These are phyloP conservation scores for Sporothrix humicola DNA, from an alignment of 2,329 filamentous ascomycete genomes.

Conservation along the genomic window DNA sequence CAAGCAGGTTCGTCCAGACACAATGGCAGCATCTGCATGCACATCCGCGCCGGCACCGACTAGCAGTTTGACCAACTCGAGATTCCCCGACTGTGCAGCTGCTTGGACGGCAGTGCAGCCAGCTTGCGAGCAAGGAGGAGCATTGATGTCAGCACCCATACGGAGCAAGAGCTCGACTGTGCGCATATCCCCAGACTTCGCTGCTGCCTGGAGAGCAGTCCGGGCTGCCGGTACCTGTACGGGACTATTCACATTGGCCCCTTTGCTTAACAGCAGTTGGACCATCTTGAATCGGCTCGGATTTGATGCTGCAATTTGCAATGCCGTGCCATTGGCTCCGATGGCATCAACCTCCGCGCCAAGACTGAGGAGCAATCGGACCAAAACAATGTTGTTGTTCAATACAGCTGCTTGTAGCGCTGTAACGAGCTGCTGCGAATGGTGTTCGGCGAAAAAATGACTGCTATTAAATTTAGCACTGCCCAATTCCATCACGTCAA, in stretches of 20 bases:
- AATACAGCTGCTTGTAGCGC: slow-evolving; percentile 4
- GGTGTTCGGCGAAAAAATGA: no score
- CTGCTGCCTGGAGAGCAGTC: slow-evolving; percentile 16
- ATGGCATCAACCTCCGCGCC: not conserved
- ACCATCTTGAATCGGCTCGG: not conserved
- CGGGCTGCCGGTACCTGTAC: not conserved
- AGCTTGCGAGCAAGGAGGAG: not conserved
- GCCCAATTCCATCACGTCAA: no score
- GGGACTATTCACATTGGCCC: slow-evolving; percentile 8
- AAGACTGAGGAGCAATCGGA: not conserved
- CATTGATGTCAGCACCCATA: slow-evolving; percentile 5
- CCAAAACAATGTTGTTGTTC: not conserved
- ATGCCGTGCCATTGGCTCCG: not conserved
- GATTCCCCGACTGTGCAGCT: slow-evolving; percentile 7
- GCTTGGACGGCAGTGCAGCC: slow-evolving; percentile 17
- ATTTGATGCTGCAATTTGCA: slow-evolving; percentile 14
- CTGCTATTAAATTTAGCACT: no score
- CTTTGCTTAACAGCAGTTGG: not conserved
- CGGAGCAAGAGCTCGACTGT: not conserved
- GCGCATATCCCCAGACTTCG: not conserved
- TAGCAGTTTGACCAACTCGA: not conserved
- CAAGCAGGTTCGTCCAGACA: slow-evolving; percentile 1
- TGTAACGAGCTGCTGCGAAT: not conserved
- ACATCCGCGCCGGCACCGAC: slow-evolving; percentile 10
- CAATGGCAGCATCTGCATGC: slow-evolving; percentile 3